Percentiles rank a stretch among this genome's conserved stretches.
These are phyloP conservation scores for Arabidopsis lyrata DNA, from an alignment of 441 rosid genomes.

Conservation along the genomic window DNA sequence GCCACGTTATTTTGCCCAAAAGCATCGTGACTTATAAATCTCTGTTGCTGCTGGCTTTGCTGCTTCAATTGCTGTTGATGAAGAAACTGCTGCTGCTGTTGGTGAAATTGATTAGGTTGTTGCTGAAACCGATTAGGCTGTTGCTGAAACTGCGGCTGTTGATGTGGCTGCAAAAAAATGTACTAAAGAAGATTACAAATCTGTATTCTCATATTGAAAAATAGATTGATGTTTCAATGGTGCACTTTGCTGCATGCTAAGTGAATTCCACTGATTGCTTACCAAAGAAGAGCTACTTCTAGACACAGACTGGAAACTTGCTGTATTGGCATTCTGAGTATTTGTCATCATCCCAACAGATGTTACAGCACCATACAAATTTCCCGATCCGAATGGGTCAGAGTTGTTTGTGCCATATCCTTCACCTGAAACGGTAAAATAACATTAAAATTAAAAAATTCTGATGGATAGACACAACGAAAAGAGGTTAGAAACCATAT, in stretches of 20 bases:
- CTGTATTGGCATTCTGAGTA: constrained; percentile 66
- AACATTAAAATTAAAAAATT: not conserved
- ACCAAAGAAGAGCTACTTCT: constrained; percentile 62
- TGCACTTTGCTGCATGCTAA: constrained; percentile 56
- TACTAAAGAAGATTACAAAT: constrained; percentile 56
- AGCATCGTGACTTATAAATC: constrained; percentile 55
- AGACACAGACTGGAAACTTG: constrained; percentile 68
- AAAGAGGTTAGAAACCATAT: not conserved
- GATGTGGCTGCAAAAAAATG: constrained; percentile 65
- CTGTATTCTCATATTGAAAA: constrained; percentile 53
- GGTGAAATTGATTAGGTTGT: constrained; percentile 59
- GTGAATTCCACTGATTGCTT: constrained; percentile 61
- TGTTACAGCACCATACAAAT: constrained; percentile 65
- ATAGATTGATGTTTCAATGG: constrained; percentile 50
- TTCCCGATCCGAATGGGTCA: constrained; percentile 80
- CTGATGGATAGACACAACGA: constrained; percentile 11
- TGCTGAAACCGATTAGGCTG: constrained; percentile 75
- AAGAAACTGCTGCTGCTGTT: constrained; percentile 65
- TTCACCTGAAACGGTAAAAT: constrained; percentile 65
- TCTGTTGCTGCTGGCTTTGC: constrained; percentile 78
- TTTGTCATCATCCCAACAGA: constrained; percentile 72
- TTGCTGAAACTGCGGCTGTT: constrained; percentile 79
- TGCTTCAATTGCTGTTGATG: constrained; percentile 64
- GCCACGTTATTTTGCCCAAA: constrained; percentile 72
- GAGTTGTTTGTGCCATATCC: constrained; percentile 70